phyloP scores from a whole-genome alignment of 2,329 filamentous ascomycete species.

The Aspergillus niger region DNA sequence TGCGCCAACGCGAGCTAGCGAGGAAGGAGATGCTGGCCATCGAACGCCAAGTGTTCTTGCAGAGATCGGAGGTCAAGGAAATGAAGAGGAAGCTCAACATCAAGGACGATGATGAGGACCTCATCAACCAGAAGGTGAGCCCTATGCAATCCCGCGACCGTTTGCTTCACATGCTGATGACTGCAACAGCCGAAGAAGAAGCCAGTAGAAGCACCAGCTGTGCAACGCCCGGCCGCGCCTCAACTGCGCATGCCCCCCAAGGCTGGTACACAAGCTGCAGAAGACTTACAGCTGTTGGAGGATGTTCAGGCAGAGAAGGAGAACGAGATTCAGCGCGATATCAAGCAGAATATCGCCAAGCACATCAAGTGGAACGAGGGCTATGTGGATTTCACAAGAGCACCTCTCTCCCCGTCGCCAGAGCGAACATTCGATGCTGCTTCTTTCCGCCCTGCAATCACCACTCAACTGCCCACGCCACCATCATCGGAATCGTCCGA shows the following conservation, averaged over 20 bases:
- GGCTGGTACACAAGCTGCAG: constrained; percentile 72
- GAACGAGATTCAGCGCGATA: constrained; percentile 75
- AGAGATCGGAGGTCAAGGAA: constrained; percentile 79
- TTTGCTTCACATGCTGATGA: constrained; percentile 37
- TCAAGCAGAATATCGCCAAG: constrained; percentile 83
- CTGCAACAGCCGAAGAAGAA: constrained; percentile 69
- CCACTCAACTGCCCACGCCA: constrained; percentile 63
- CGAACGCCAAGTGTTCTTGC: constrained; percentile 79
- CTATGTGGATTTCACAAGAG: constrained; percentile 83
- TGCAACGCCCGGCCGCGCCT: constrained; percentile 63
- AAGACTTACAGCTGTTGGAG: constrained; percentile 74
- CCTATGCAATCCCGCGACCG: constrained; percentile 13
- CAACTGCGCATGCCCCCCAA: constrained; percentile 71
- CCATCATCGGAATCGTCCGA: constrained; percentile 53
- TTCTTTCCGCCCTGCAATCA: constrained; percentile 69
- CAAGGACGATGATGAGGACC: constrained; percentile 89
- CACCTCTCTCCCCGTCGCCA: constrained; percentile 76
- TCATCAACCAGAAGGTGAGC: constrained; percentile 88
- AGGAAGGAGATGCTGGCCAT: constrained; percentile 75
- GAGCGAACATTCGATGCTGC: constrained; percentile 63
- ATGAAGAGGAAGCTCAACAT: constrained; percentile 86
- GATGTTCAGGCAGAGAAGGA: constrained; percentile 80
- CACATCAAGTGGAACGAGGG: constrained; percentile 90
- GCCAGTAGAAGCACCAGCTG: constrained; percentile 59
- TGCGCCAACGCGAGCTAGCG: constrained; percentile 76